phyloP scores from a whole-genome alignment of 345 rosid species.

The Aegle marmelos region DNA sequence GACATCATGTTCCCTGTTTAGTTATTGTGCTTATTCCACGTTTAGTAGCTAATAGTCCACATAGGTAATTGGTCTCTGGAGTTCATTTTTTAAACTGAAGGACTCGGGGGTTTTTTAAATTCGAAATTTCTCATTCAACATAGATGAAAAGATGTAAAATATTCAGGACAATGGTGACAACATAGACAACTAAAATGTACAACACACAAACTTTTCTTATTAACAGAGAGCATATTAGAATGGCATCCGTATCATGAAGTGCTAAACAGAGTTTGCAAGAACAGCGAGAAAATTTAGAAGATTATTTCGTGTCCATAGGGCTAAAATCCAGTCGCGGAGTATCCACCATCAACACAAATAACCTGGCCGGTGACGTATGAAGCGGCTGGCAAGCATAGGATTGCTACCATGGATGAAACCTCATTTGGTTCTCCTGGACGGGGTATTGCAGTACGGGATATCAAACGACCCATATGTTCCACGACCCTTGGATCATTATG shows the following conservation, averaged over 20 bases:
- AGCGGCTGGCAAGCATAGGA: conserved; percentile 50
- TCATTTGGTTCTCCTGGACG: not conserved
- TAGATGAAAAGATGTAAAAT: no score
- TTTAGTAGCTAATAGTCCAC: no score
- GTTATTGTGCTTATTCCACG: no score
- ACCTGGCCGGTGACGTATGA: conserved; percentile 51
- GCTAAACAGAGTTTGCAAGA: not conserved
- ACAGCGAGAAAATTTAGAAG: not conserved
- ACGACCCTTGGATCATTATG: not conserved
- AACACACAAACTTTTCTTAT: no score
- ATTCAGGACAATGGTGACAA: not conserved
- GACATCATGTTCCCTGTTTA: no score
- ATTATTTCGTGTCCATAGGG: not conserved
- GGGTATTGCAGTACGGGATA: conserved; percentile 29
- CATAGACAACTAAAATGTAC: no score
- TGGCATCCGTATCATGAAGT: not conserved
- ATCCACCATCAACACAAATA: conserved; percentile 28
- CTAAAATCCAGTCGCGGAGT: not conserved
- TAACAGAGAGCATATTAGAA: not conserved
- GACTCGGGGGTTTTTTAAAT: not conserved
- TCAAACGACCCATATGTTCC: not conserved
- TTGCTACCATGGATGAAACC: conserved; percentile 29
- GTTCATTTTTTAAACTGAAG: not conserved
- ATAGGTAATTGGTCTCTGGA: not conserved
- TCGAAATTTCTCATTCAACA: not conserved